These are phyloP conservation scores for Penicillium lividum DNA, from an alignment of 495 filamentous ascomycete species.

Conservation along the genomic window DNA sequence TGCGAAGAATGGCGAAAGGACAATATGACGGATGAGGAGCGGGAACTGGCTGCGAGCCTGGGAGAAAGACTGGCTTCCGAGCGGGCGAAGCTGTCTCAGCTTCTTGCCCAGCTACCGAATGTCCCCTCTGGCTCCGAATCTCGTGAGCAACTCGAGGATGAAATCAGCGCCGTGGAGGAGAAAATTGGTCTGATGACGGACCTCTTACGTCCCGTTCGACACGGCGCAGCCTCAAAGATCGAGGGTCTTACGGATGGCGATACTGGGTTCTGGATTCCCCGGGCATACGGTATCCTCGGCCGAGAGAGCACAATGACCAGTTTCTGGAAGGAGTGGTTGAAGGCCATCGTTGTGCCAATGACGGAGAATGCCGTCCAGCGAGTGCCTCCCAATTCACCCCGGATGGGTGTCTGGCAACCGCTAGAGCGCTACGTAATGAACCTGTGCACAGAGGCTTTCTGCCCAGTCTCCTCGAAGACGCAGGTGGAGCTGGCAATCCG, in stretches of 20 bases:
- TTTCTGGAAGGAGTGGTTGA: constrained; percentile 99
- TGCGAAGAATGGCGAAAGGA: constrained; percentile 92
- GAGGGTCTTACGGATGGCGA: constrained; percentile 95
- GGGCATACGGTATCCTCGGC: constrained; percentile 91
- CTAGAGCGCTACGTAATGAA: constrained; percentile 97
- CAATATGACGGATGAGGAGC: constrained; percentile 95
- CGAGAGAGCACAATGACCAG: constrained; percentile 78
- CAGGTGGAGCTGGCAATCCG: constrained; percentile 92
- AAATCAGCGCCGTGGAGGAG: constrained; percentile 94
- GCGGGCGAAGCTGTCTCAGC: constrained; percentile 82
- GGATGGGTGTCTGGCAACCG: constrained; percentile 94
- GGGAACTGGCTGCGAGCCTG: constrained; percentile 89
- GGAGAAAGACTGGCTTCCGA: constrained; percentile 89
- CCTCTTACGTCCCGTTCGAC: constrained; percentile 85
- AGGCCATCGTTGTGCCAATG: constrained; percentile 92
- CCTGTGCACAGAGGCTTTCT: constrained; percentile 91
- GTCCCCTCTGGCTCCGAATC: constrained; percentile 76
- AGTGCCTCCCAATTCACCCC: constrained; percentile 84
- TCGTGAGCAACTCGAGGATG: constrained; percentile 83
- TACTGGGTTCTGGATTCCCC: constrained; percentile 94
- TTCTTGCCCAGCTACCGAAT: constrained; percentile 78
- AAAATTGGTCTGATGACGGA: constrained; percentile 97
- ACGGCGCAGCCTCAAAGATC: constrained; percentile 94
- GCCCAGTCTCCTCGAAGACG: constrained; percentile 87
- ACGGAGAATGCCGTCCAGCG: constrained; percentile 80